Base-by-base conservation (phyloP, 2,329 filamentous ascomycete species). In the Apiospora arundinis region DNA sequence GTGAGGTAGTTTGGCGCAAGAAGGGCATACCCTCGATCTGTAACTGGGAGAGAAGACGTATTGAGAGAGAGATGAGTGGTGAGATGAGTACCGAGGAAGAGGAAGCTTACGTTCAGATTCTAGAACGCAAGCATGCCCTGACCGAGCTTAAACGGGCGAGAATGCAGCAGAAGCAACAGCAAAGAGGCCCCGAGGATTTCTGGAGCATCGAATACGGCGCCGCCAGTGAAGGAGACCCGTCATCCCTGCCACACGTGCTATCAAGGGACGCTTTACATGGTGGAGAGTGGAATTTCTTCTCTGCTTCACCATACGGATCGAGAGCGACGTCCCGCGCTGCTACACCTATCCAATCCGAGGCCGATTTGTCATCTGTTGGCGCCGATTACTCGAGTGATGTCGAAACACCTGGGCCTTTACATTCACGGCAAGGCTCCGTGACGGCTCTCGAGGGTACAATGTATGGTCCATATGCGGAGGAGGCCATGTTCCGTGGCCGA, bases 1-100 rank as follows among this genome's bases (percentile, higher is more conserved):
- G 96, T 69, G 96, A 99, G 83, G 94, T 99, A 71, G 89, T 94
- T 67, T 99, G 96, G 96, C 91, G 96, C 70, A 95, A 93, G 80
- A 94, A 95, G 82, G 95, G 94, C 7, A 86, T 95, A 8, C 92
- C 92, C 70, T 93, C 95, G 77, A 93, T 98, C 74, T 93, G 93
- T 76, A 86, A 91, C 44, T 92, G 95, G 77, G 96, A 99, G 80
- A 93, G 94, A 76, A 88, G 91, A 72, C 90, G 95, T 70, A 89
- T 96, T 75, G 92, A 97, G 79, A 90, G 90, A 69, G 92, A 94
- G 78, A 88, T 90, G 79, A 85, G 84, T 45, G 89, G 89, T 70
- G 86, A 91, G 73, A 82, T 85, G n/a, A 86, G 88, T 75, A 86
- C 86, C 48, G 84, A 85, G 74, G 89, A 90, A 78, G 87, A 92